These are phyloP conservation scores for Aspergillus cristatus DNA, from an alignment of 495 filamentous ascomycete species.

Conservation along the genomic window DNA sequence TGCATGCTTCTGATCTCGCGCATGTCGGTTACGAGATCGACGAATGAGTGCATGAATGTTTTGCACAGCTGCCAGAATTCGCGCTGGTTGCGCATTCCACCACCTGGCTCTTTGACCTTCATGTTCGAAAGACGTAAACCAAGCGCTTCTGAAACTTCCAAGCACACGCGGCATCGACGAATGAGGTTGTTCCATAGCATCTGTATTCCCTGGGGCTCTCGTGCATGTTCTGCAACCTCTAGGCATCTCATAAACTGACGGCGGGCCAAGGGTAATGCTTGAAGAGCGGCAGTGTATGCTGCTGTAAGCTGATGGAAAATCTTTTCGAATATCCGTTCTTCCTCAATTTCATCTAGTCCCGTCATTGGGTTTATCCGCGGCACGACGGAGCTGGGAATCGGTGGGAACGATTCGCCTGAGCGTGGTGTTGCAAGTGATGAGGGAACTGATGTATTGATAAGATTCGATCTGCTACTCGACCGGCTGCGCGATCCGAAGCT, in stretches of 20 bases:
- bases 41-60: constrained; percentile 66
- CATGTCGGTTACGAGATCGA: constrained; percentile 61
- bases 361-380: constrained; percentile 44
- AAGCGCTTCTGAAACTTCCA: constrained; percentile 58
- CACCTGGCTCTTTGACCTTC: constrained; percentile 71
- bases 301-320: constrained; percentile 65
- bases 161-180: constrained; percentile 51
- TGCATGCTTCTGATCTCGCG: constrained; percentile 55
- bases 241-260: constrained; percentile 48
- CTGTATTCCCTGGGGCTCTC: constrained; percentile 41
- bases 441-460: constrained; percentile 37
- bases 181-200: constrained; percentile 63
- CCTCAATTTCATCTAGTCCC: constrained; percentile 55
- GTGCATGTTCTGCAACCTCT: constrained; percentile 35
- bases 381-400: constrained; percentile 35
- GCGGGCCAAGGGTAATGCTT: constrained; percentile 54
- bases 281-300: constrained; percentile 57
- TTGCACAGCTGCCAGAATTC: constrained; percentile 80
- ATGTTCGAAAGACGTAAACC: constrained; percentile 63
- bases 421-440: constrained; percentile 55
- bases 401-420: constrained; percentile 69
- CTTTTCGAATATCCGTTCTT: constrained; percentile 70
- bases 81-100: constrained; percentile 57
- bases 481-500: constrained; percentile 33
- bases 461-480: constrained; percentile 42